Evolutionary conservation across 2,329 filamentous ascomycete genomes (phyloP), one percentile per base, ranked within the genome.

Genomic region (Parastagonospora avenae): DNA sequence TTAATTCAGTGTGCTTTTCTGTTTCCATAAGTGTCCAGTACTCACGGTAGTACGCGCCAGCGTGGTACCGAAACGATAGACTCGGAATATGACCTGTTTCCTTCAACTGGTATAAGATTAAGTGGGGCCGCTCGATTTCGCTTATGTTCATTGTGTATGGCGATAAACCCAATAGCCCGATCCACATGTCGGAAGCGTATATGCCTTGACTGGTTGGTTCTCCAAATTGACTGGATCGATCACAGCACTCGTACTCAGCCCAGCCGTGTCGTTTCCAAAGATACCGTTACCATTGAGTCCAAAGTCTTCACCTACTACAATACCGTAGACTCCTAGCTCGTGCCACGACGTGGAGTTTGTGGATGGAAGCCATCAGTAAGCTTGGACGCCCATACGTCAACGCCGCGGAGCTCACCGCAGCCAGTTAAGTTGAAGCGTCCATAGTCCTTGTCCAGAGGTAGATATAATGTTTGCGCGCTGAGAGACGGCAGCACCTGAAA

Each of bases 41-140:
- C 32, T 37, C 11, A 50, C 55, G 52, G 63, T 91, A 90, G 48
- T 81, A 80, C n/a, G 87, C 87, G 6, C 88, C 88, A 35, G 88
- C 87, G 1, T 88, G 90, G 66, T 85, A 91, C 36, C 85, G 87
- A 64, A 87, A 91, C 45, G 85, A 88, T 54, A 89, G 80, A 66
- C 87, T 90, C 1, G 87, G 85, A 43, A 90, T 87, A 49, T 74
- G 74, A 2, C 81, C 81, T 7, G 57, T 37, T 10, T 79, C 71
- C 62, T 85, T 79, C 44, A 88, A 81, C 41, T 56, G 56, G 2
- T 65, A 69, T 62, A 79, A 72, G 47, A 70, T 86, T 73, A 59
- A 85, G 74, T 51, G 81, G 75, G 59, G 86, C 67, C 33, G 82
- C 74, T 56, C 82, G 76, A 53, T 82, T 75, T 45, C 82, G 69